Conservation (phyloP, 768 basidiomycete genomes). For the Collybia mongolica region DNA sequence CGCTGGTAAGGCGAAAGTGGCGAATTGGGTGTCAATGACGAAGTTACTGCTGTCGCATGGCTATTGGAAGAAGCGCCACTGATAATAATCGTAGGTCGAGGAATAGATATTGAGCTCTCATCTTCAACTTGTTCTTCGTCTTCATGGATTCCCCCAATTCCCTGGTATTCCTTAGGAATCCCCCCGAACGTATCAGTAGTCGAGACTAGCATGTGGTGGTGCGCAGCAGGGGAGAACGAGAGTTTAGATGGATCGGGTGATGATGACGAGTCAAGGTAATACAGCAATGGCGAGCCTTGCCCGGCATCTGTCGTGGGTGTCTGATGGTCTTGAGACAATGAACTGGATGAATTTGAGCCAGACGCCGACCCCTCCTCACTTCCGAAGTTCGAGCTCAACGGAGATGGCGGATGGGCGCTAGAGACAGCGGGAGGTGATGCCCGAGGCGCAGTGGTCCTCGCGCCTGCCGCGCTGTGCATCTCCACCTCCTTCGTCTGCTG, state of each 20-base stretch:
- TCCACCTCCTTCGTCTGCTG: conserved; percentile 11
- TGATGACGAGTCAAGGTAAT: conserved; percentile 34
- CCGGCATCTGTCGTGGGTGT: conserved; percentile 36
- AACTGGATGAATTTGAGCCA: conserved; percentile 38
- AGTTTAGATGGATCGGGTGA: conserved; percentile 24
- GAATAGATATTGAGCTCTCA: conserved; percentile 7
- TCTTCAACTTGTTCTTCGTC: conserved; percentile 22
- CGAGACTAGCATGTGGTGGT: conserved; percentile 23
- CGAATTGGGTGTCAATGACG: conserved; percentile 23
- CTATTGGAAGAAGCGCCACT: conserved; percentile 18
- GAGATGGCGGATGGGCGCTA: conserved; percentile 37
- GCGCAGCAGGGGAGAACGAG: conserved; percentile 17
- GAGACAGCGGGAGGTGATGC: conserved; percentile 4
- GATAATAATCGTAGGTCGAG: conserved; percentile 37
- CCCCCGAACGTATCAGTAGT: conserved; percentile 38
- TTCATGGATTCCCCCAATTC: conserved; percentile 17
- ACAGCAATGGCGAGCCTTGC: conserved; percentile 26
- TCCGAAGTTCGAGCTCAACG: conserved; percentile 48
- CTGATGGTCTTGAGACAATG: conserved; percentile 37
- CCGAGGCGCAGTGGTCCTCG: conserved; percentile 2
- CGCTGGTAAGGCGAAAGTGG: conserved; percentile 44
- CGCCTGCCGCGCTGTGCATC: background rate
- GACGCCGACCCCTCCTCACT: conserved; percentile 37
- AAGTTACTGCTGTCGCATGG: conserved; percentile 35
- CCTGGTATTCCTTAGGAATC: conserved; percentile 13